Percentiles rank a stretch among this genome's conserved stretches.
Evolutionary conservation across 345 rosid species (phyloP).

Genomic region (Citropsis articulata): DNA sequence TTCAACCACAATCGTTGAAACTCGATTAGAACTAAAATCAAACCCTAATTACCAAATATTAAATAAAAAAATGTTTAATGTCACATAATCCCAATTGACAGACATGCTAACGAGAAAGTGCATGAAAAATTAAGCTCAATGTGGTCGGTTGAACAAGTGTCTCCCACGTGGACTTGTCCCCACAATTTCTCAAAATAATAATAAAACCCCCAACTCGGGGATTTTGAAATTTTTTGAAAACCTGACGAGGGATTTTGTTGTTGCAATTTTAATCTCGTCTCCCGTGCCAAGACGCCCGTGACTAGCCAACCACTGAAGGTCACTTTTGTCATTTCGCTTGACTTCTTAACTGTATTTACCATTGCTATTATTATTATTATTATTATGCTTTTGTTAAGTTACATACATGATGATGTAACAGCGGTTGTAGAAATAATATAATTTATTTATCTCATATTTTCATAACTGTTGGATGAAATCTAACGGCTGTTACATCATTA

Average conservation of each 20-base stretch:
- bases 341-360: background rate
- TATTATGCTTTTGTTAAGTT: too few relatives aligned
- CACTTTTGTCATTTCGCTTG: slow-evolving; percentile 1
- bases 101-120: background rate
- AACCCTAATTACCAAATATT: too few relatives aligned
- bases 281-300: slow-evolving; percentile 18
- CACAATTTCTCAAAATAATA: background rate
- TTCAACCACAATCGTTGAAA: too few relatives aligned
- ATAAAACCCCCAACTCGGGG: background rate
- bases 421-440: too few relatives aligned
- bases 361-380: background rate
- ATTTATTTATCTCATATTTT: too few relatives aligned
- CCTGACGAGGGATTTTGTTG: slow-evolving; percentile 11
- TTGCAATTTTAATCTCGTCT: slow-evolving; percentile 6
- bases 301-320: background rate
- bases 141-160: background rate
- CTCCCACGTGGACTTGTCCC: slow-evolving; percentile 12
- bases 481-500: too few relatives aligned
- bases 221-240: slow-evolving; percentile 4
- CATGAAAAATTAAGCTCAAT: background rate
- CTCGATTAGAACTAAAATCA: too few relatives aligned
- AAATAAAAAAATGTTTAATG: too few relatives aligned
- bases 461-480: too few relatives aligned
- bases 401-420: too few relatives aligned
- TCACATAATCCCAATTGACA: background rate